A percentile compares a stretch with the other conserved stretches of the same genome.
These are phyloP conservation scores for Nemania sp. DNA, from an alignment of 2,329 filamentous ascomycete species.

Conservation along the genomic window DNA sequence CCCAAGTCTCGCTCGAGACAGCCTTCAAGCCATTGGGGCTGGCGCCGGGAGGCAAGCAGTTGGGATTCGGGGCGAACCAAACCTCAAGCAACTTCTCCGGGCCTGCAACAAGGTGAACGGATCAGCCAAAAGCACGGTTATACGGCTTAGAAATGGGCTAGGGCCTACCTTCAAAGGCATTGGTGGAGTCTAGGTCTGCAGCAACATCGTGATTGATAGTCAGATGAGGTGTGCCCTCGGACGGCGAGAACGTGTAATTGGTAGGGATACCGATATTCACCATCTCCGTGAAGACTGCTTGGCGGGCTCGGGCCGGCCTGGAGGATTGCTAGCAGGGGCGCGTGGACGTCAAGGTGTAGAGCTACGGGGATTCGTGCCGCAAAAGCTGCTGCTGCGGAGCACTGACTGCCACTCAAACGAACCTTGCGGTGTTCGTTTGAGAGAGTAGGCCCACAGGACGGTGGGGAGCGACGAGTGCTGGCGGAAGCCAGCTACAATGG, in stretches of 20 bases:
- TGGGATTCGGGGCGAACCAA: conserved; percentile 87
- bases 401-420: conserved; percentile 98
- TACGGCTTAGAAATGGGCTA: background rate
- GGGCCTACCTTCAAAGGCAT: conserved; percentile 84
- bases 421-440: conserved; percentile 91
- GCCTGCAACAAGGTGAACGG: conserved; percentile 51
- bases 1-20: conserved; percentile 84
- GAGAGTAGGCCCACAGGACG: conserved; percentile 94
- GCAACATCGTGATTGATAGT: conserved; percentile 97
- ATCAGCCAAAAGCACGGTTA: background rate
- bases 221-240: conserved; percentile 81
- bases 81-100: conserved; percentile 98
- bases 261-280: conserved; percentile 78
- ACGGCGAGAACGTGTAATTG: conserved; percentile 81
- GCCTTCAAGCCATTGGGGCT: conserved; percentile 81
- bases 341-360: conserved; percentile 26
- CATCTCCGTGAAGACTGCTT: conserved; percentile 64
- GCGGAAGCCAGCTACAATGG: conserved; percentile 81
- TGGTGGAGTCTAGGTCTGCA: conserved; percentile 88
- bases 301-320: conserved; percentile 25
- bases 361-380: conserved; percentile 30
- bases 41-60: conserved; percentile 69
- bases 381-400: conserved; percentile 79
- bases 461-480: conserved; percentile 68
- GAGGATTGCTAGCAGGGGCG: conserved; percentile 5